phyloP scores from a whole-genome alignment of 106 monocot genomes.

The Allium sativum region DNA sequence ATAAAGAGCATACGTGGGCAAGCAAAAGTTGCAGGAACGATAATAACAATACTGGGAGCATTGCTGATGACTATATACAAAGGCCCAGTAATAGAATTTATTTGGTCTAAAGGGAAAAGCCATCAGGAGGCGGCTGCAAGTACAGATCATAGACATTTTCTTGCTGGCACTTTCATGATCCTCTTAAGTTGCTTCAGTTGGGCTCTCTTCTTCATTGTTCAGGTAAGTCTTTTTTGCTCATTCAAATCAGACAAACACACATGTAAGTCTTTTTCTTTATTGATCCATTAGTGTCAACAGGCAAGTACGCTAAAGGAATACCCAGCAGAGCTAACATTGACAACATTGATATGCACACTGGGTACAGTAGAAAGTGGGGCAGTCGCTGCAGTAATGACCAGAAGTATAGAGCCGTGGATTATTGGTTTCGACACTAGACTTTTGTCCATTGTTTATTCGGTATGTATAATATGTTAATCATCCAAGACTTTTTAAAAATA shows the following conservation, averaged over 20 bases:
- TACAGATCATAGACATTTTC: conserved; percentile 26
- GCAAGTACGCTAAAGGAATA: conserved; percentile 50
- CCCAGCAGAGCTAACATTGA: conserved; percentile 65
- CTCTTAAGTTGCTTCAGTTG: conserved; percentile 43
- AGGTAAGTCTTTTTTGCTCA: conserved; percentile 20
- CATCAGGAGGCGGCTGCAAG: not conserved
- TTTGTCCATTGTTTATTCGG: conserved; percentile 55
- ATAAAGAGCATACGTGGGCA: conserved; percentile 38
- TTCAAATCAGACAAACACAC: not conserved
- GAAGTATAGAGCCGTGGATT: conserved; percentile 34
- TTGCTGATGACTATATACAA: conserved; percentile 62
- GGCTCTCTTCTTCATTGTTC: conserved; percentile 66
- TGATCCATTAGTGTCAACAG: conserved; percentile 10
- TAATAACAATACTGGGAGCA: conserved; percentile 45
- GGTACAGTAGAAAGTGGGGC: conserved; percentile 35
- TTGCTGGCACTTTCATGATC: conserved; percentile 43
- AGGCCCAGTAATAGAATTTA: conserved; percentile 36
- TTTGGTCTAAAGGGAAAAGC: conserved; percentile 22
- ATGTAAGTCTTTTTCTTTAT: not conserved
- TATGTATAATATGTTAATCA: conserved; percentile 6
- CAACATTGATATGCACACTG: conserved; percentile 47
- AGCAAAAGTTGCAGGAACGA: conserved; percentile 45
- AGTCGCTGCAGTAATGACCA: conserved; percentile 39
- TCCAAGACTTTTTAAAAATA: not conserved
- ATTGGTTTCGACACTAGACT: conserved; percentile 50